Conservation (phyloP, 164 flowering plant species). For the Akebia trifoliata region DNA sequence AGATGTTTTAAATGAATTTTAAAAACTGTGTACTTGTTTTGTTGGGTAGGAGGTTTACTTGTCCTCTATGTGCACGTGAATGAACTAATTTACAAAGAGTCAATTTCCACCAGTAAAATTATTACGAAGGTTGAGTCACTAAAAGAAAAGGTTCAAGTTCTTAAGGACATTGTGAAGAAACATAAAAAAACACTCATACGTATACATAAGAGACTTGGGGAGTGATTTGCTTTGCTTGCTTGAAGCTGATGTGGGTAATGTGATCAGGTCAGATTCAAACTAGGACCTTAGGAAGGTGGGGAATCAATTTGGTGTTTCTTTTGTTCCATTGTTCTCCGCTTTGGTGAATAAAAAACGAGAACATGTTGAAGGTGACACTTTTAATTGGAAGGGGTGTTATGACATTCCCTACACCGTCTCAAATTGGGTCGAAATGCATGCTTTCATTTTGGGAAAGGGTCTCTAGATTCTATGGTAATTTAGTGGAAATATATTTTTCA, state of each 20-base stretch:
- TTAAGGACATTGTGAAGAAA: conserved; percentile 20
- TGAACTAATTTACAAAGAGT: conserved; percentile 26
- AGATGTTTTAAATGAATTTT: too few relatives aligned
- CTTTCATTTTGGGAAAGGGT: conserved; percentile 36
- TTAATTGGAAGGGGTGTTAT: conserved; percentile 25
- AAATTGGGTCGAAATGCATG: conserved; percentile 35
- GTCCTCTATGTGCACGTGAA: conserved; percentile 29
- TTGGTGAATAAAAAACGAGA: conserved; percentile 30
- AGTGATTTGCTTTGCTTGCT: conserved; percentile 37
- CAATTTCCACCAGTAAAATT: conserved; percentile 33
- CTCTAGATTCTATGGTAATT: too few relatives aligned
- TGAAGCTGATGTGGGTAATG: conserved; percentile 33
- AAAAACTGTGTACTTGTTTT: conserved; percentile 9
- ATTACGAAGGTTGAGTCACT: conserved; percentile 31
- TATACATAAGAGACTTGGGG: conserved; percentile 33
- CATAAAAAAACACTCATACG: conserved; percentile 17
- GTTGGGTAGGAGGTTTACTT: conserved; percentile 26
- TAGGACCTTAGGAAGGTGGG: conserved; percentile 27
- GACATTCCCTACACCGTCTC: conserved; percentile 32
- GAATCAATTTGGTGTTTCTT: conserved; percentile 29
- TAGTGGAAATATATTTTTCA: too few relatives aligned
- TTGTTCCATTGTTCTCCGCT: conserved; percentile 31
- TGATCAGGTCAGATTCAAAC: conserved; percentile 30
- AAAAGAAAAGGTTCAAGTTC: conserved; percentile 27
- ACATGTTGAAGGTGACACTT: conserved; percentile 11